Conservation (phyloP, 2,329 filamentous ascomycete species). For the Ascochyta fabae region DNA sequence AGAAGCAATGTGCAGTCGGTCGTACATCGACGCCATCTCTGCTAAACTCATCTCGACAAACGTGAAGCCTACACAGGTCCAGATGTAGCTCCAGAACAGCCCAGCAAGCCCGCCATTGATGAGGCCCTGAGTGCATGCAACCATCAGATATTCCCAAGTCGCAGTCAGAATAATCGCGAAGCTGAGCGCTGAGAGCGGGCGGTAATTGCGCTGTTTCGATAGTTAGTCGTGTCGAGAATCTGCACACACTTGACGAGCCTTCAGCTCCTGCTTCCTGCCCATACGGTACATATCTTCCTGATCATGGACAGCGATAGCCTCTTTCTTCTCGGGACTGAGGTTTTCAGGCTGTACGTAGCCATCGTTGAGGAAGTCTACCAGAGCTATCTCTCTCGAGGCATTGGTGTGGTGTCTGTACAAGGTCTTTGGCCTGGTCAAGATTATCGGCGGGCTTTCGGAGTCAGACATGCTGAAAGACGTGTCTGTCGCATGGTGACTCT, state of each 20-base stretch:
- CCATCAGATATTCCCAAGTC: constrained; percentile 24
- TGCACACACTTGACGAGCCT: neutral
- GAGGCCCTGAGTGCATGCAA: constrained; percentile 22
- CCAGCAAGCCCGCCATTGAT: constrained; percentile 46
- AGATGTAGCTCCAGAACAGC: constrained; percentile 44
- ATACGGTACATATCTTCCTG: constrained; percentile 33
- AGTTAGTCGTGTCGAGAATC: neutral
- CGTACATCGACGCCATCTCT: constrained; percentile 47
- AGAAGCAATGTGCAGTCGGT: neutral
- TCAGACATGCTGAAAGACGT: neutral
- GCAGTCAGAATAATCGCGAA: constrained; percentile 24
- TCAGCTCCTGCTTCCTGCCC: constrained; percentile 33
- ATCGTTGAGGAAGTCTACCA: constrained; percentile 3
- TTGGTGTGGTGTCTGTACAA: constrained; percentile 2
- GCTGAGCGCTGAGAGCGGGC: constrained; percentile 22
- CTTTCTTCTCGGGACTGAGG: neutral
- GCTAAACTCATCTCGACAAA: constrained; percentile 40
- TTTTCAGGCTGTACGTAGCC: neutral
- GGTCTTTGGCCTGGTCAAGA: neutral
- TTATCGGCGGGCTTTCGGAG: neutral
- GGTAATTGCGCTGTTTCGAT: constrained; percentile 13
- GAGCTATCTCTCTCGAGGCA: neutral
- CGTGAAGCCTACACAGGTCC: constrained; percentile 41
- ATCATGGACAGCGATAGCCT: constrained; percentile 9
- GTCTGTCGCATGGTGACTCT: neutral